A percentile compares a stretch with the other conserved stretches of the same genome.
phyloP scores from a whole-genome alignment of 1,284 basidiomycete genomes.

The Coniferiporia sulphurascens region DNA sequence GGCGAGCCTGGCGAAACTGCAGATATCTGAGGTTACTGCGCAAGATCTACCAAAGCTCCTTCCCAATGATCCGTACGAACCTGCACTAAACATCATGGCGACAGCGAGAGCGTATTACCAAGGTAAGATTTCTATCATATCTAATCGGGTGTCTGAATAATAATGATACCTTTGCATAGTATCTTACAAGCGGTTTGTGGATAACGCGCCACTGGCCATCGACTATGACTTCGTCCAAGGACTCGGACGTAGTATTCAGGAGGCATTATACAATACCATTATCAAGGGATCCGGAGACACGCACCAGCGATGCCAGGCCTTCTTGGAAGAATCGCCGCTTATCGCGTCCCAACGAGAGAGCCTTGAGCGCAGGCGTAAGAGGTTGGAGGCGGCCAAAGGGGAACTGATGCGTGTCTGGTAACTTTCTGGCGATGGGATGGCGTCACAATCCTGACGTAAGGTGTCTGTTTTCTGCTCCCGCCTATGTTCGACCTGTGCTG shows the following conservation, averaged over 20 bases:
- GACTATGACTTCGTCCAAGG: conserved; percentile 51
- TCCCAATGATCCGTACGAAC: conserved; percentile 47
- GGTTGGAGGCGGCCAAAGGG: conserved; percentile 44
- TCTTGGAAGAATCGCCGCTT: conserved; percentile 48
- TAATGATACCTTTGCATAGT: not conserved
- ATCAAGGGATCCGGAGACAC: conserved; percentile 38
- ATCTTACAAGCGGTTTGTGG: not conserved
- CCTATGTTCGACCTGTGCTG: too few species aligned
- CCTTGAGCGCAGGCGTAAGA: conserved; percentile 45
- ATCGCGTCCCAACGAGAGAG: conserved; percentile 45
- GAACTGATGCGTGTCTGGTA: conserved; percentile 35
- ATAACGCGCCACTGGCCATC: conserved; percentile 58
- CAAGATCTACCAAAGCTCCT: conserved; percentile 49
- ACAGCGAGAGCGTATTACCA: conserved; percentile 71
- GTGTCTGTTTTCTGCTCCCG: not conserved
- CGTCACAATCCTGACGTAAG: not conserved
- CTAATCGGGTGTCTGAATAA: not conserved
- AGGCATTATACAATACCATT: conserved; percentile 40
- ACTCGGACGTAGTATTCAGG: conserved; percentile 36
- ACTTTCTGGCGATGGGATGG: not conserved
- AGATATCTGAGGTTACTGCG: conserved; percentile 27
- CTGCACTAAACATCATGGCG: conserved; percentile 57
- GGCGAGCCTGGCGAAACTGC: not conserved
- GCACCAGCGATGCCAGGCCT: conserved; percentile 42
- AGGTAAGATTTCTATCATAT: conserved; percentile 33